Percentiles rank a stretch among this genome's conserved stretches.
phyloP scores from a whole-genome alignment of 352 stramenopile species.

The Phytophthora citrophthora region DNA sequence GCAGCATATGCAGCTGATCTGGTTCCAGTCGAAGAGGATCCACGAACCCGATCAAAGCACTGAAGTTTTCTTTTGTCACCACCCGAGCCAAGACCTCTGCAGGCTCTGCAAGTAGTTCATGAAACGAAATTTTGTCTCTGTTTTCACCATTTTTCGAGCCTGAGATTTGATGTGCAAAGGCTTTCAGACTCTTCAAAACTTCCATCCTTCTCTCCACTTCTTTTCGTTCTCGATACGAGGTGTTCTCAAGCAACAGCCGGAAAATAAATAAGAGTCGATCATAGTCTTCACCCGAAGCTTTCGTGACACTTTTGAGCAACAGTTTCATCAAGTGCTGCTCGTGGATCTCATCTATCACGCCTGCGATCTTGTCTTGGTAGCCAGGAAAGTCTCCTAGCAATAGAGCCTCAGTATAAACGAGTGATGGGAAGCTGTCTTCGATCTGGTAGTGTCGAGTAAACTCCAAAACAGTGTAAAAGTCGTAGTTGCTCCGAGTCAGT shows the following conservation, averaged over 20 bases:
- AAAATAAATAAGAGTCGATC: slow-evolving; percentile 80
- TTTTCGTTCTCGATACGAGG: slow-evolving; percentile 55
- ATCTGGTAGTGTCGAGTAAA: slow-evolving; percentile 88
- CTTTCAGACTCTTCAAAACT: slow-evolving; percentile 62
- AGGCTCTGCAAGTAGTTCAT: slow-evolving; percentile 69
- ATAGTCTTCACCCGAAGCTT: slow-evolving; percentile 65
- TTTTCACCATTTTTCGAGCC: not conserved
- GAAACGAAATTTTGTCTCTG: slow-evolving; percentile 54
- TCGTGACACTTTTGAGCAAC: slow-evolving; percentile 63
- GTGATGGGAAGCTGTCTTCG: slow-evolving; percentile 72
- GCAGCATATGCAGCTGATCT: slow-evolving; percentile 77
- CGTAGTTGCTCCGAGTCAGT: slow-evolving; percentile 71
- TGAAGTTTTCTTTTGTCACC: slow-evolving; percentile 59
- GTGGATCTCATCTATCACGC: slow-evolving; percentile 83
- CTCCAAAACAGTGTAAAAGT: slow-evolving; percentile 83
- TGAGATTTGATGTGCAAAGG: slow-evolving; percentile 25
- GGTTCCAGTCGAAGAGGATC: slow-evolving; percentile 63
- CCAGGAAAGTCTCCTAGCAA: slow-evolving; percentile 55
- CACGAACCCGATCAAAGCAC: slow-evolving; percentile 49
- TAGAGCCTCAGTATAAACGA: slow-evolving; percentile 74
- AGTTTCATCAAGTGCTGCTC: slow-evolving; percentile 64
- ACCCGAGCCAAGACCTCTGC: slow-evolving; percentile 56
- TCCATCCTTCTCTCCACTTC: slow-evolving; percentile 71
- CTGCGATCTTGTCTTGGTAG: slow-evolving; percentile 81
- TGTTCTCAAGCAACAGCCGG: slow-evolving; percentile 67